Base-by-base conservation (phyloP, 2,329 filamentous ascomycete genomes). In the Aspergillus intermedius region DNA sequence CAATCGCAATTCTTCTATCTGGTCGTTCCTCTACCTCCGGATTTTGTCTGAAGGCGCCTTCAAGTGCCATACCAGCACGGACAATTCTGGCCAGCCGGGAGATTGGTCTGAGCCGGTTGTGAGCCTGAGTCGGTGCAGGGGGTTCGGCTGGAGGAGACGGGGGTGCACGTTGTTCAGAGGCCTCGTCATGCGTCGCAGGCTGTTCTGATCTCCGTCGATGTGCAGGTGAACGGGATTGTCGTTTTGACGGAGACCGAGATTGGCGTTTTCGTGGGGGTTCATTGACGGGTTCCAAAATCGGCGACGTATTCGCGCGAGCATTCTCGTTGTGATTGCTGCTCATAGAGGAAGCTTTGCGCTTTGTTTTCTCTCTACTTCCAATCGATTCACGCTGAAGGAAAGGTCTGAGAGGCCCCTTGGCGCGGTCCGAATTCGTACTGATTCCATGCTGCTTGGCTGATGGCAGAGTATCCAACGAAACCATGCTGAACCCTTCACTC, bases 401-500 rank as follows among this genome's bases (percentile, higher is more conserved):
- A 1, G 63, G 60, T 42, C 58, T 63, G 1, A 63, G 47, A 13
- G 59, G 45, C 17, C 54, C 55, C 35, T 65, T 61, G 12, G 52
- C 55, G 12, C 57, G 52, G 25, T 62, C 58, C 12, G 60, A 53
- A 37, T 65, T 62, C 15, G 59, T 64, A 21, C 64, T 68, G 34
- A 70, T 62, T 2, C 66, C 59, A 49, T 71, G 66, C 53, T 74
- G 69, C 53, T 69, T 69, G 19, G 74, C 67, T 3, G 77, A 79
- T 5, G 75, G 75, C 19, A 80, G 61, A 3, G 77, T 77, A 49
- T 77, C 73, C 41, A 79, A 62, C 10, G 77, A 79, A 42, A 80
- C 77, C 75, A 80, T 78, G 49, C 76, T 80, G 51, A 80, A 80
- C 3, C 74, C 77, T 65, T 80, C 77, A 54, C 77, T 79, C 60